Base-by-base conservation (phyloP, 306 rosid genomes). In the Ammopiptanthus mongolicus region DNA sequence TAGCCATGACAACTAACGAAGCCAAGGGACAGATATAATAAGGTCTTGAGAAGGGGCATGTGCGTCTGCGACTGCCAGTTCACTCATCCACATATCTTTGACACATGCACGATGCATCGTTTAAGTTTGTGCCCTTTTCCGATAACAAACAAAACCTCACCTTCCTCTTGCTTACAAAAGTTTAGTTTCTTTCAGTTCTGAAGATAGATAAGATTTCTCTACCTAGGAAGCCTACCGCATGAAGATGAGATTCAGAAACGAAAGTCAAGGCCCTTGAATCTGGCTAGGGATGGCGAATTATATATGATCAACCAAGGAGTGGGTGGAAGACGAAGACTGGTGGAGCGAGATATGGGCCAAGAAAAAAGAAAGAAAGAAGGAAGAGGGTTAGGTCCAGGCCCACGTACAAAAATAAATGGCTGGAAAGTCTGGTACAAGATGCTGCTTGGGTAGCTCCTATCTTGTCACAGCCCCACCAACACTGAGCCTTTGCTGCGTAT, bases 1-100 rank as follows among this genome's bases (percentile, higher is more conserved):
- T 52, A 29, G 44, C 55, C 69, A 73, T 41, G 34, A 76, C 67
- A 75, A 23, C 21, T 50, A 70, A 71, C 17, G 31, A 64, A 67
- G 59, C 65, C 65, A 76, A 70, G 41, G 69, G 82, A 75, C 76
- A 83, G n/a, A 19, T 65, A 75, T 65, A 75, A 65, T 79, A 72
- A 34, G 53, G 22, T 57, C 31, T 64, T 21, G 29, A 65, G 67
- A 70, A 51, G 59, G 0, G 33, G 52, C 87, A 84, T 84, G 87
- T 84, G 87, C 77, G 34, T 71, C 74, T 79, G 76, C 34, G 5
- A 14, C 68, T 70, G 69, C 76, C 71, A 56, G n/a, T 42, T 58
- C 78, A 58, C 15, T 56, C 5, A 15, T 41, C 33, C 68, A 59
- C 48, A 39, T 65, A 59, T 29, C 48, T n/a, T 48, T 52, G 56